Evolutionary conservation across 2,329 filamentous ascomycete genomes (phyloP).

Genomic region (Alternaria arbusti): DNA sequence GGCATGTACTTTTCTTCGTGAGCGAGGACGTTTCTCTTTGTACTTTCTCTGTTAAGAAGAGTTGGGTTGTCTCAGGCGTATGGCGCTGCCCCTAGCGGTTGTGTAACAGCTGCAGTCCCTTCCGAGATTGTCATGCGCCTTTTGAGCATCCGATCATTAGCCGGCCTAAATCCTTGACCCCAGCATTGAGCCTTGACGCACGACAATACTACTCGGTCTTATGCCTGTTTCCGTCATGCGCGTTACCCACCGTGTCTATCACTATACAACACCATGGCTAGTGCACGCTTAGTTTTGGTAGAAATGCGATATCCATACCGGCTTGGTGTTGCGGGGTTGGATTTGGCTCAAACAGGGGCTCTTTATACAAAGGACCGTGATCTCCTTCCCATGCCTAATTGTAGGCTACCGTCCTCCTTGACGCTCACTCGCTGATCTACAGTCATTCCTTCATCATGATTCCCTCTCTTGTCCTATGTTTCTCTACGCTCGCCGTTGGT

Average conservation of each 20-base stretch:
- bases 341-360: not conserved
- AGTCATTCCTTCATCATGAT: constrained; percentile 25
- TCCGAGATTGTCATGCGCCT: not conserved
- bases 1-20: not conserved
- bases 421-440: constrained; percentile 1
- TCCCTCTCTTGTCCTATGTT: constrained; percentile 27
- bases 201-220: constrained; percentile 8
- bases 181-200: not conserved
- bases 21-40: not conserved
- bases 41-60: not conserved
- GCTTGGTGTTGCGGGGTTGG: constrained; percentile 15
- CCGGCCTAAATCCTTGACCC: constrained; percentile 7
- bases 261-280: constrained; percentile 15
- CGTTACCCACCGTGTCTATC: constrained; percentile 2
- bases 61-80: not conserved
- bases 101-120: not conserved
- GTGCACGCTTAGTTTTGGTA: constrained; percentile 7
- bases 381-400: not conserved
- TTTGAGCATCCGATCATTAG: constrained; percentile 8
- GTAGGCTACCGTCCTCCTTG: constrained; percentile 4
- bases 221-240: constrained; percentile 2
- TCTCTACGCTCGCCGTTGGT: constrained; percentile 27
- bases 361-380: constrained; percentile 9
- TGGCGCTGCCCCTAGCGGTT: not conserved
- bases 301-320: not conserved